Conservation (phyloP, 805 yeast genomes). For the Zygoascus bituminiphila region DNA sequence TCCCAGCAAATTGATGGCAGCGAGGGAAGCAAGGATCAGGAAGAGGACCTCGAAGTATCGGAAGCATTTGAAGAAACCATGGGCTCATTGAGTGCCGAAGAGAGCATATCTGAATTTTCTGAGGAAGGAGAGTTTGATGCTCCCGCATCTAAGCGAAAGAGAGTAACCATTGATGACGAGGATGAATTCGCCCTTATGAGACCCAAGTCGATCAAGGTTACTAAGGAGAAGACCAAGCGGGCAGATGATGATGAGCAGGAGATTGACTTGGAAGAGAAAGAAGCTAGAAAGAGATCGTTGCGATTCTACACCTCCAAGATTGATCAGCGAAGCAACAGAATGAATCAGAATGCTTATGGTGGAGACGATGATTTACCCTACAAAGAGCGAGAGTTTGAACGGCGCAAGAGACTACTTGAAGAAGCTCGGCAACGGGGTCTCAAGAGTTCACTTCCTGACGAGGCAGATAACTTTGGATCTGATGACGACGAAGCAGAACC, state of each 20-base stretch:
- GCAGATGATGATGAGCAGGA: slow-evolving; percentile 65
- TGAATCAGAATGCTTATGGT: slow-evolving; percentile 35
- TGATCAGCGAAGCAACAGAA: slow-evolving; percentile 65
- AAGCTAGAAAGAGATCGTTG: slow-evolving; percentile 66
- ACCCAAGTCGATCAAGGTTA: slow-evolving; percentile 34
- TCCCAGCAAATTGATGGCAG: slow-evolving; percentile 40
- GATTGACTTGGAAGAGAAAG: slow-evolving; percentile 81
- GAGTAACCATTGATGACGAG: slow-evolving; percentile 3
- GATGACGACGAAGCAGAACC: slow-evolving; percentile 16
- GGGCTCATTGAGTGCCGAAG: neutral
- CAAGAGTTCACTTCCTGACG: slow-evolving; percentile 49
- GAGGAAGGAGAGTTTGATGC: neutral
- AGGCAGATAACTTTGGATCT: slow-evolving; percentile 19
- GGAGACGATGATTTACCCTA: slow-evolving; percentile 94
- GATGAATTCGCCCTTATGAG: slow-evolving; percentile 45
- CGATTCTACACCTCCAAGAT: slow-evolving; percentile 96
- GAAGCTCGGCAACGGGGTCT: slow-evolving; percentile 83
- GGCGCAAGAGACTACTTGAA: slow-evolving; percentile 78
- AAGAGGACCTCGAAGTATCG: slow-evolving; percentile 24
- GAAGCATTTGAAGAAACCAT: slow-evolving; percentile 16
- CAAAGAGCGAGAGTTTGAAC: slow-evolving; percentile 79
- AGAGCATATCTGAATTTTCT: neutral
- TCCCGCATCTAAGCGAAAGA: neutral
- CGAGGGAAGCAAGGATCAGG: slow-evolving; percentile 9
- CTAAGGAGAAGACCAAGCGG: slow-evolving; percentile 19